These are phyloP conservation scores for Eutypa lata DNA, from an alignment of 2,329 filamentous ascomycete genomes.

Conservation along the genomic window DNA sequence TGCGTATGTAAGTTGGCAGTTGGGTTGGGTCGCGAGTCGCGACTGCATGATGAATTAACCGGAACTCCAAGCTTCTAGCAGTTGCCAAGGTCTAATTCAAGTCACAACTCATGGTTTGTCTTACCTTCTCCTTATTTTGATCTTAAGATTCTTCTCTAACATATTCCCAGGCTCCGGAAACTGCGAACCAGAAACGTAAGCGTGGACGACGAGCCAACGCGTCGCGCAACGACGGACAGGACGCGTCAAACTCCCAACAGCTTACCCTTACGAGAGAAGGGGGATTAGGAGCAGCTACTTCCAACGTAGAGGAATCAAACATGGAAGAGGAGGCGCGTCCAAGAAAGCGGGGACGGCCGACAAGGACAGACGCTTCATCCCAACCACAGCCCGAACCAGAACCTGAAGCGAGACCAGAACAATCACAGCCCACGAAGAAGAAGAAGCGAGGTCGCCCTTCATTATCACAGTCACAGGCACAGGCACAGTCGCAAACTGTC, in stretches of 20 bases:
- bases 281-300: conserved; percentile 5
- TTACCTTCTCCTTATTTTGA: conserved; percentile 4
- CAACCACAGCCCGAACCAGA: conserved; percentile 9
- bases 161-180: conserved; percentile 18
- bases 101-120: not conserved
- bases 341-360: conserved; percentile 21
- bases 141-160: not conserved
- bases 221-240: conserved; percentile 27
- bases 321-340: conserved; percentile 16
- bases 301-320: conserved; percentile 9
- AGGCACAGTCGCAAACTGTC: conserved; percentile 1
- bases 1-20: too few relatives aligned
- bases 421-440: conserved; percentile 15
- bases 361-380: conserved; percentile 8
- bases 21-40: too few relatives aligned
- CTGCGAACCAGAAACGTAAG: conserved; percentile 38
- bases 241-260: conserved; percentile 21
- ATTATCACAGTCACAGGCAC: conserved; percentile 1
- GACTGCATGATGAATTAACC: too few relatives aligned
- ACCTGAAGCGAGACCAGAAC: conserved; percentile 12
- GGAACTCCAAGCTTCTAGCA: too few relatives aligned
- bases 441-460: conserved; percentile 27
- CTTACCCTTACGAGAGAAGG: conserved; percentile 13
- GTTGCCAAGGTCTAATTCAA: too few relatives aligned
- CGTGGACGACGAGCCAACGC: conserved; percentile 41